Evolutionary conservation across 441 rosid species (phyloP).

Genomic region (Breynia disticha): DNA sequence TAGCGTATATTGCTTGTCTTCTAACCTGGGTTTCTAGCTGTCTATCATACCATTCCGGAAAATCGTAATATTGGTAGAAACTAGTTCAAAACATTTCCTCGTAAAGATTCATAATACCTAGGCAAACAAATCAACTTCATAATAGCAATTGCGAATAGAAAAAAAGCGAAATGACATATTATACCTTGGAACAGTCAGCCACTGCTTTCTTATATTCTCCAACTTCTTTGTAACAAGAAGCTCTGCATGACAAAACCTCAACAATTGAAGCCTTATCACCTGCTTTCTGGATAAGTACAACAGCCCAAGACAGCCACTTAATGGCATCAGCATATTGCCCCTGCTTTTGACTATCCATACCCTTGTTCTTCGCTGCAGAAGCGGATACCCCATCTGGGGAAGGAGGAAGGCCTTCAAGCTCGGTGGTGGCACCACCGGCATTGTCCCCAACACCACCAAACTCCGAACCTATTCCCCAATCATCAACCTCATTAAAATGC

Average conservation of each 20-base stretch:
- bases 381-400: slow-evolving; percentile 81
- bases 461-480: slow-evolving; percentile 71
- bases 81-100: not conserved
- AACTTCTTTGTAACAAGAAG: slow-evolving; percentile 96
- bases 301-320: slow-evolving; percentile 98
- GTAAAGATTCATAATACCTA: not conserved
- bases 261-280: slow-evolving; percentile 38
- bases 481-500: slow-evolving; percentile 45
- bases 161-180: slow-evolving; percentile 2
- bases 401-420: slow-evolving; percentile 93
- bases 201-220: slow-evolving; percentile 99
- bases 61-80: too few relatives aligned
- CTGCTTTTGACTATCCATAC: slow-evolving; percentile 72
- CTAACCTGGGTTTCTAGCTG: too few relatives aligned
- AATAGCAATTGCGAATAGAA: not conserved
- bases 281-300: slow-evolving; percentile 61
- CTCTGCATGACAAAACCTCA: slow-evolving; percentile 73
- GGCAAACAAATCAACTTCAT: not conserved
- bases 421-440: slow-evolving; percentile 58
- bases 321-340: slow-evolving; percentile 97
- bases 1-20: too few relatives aligned
- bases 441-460: slow-evolving; percentile 57
- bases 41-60: too few relatives aligned
- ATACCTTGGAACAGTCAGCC: slow-evolving; percentile 86
- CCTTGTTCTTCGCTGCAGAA: slow-evolving; percentile 70